These are phyloP conservation scores for Lolium rigidum DNA, from an alignment of 176 grass and related monocot species.

Conservation along the genomic window DNA sequence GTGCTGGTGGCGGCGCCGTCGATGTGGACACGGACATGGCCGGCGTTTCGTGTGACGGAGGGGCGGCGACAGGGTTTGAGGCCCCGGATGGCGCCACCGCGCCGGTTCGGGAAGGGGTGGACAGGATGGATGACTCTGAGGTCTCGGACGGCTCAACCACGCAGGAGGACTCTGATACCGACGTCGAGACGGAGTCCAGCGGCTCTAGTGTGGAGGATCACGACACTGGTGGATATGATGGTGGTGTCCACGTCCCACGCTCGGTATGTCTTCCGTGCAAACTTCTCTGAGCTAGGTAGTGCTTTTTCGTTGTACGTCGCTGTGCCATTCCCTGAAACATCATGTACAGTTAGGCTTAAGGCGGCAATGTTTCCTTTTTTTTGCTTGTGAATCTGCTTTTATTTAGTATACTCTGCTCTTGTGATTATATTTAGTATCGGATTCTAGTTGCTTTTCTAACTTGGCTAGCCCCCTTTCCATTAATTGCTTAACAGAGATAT, in stretches of 20 bases:
- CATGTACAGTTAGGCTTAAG: not conserved
- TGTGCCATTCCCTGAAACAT: not conserved
- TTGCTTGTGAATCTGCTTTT: not conserved
- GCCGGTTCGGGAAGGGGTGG: conserved; percentile 32
- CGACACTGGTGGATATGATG: conserved; percentile 28
- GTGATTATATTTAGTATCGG: conserved; percentile 5
- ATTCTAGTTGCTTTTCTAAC: not conserved
- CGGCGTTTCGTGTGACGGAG: conserved; percentile 30
- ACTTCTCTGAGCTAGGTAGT: conserved; percentile 9
- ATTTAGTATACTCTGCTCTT: not conserved
- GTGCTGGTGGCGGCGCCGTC: conserved; percentile 20
- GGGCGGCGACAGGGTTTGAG: not conserved
- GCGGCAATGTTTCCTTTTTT: not conserved
- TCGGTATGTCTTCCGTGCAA: conserved; percentile 54
- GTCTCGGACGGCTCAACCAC: conserved; percentile 65
- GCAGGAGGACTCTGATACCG: conserved; percentile 63
- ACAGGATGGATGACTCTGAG: conserved; percentile 60
- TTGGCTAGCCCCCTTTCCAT: not conserved
- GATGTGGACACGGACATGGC: not conserved
- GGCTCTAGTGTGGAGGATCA: conserved; percentile 71
- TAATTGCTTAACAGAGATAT: not conserved
- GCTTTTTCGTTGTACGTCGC: too few species aligned
- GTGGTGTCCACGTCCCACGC: conserved; percentile 33
- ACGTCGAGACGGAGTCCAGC: conserved; percentile 67
- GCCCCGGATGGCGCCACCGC: conserved; percentile 44